Conservation (phyloP, 768 basidiomycete genomes). For the Trametes cubensis region DNA sequence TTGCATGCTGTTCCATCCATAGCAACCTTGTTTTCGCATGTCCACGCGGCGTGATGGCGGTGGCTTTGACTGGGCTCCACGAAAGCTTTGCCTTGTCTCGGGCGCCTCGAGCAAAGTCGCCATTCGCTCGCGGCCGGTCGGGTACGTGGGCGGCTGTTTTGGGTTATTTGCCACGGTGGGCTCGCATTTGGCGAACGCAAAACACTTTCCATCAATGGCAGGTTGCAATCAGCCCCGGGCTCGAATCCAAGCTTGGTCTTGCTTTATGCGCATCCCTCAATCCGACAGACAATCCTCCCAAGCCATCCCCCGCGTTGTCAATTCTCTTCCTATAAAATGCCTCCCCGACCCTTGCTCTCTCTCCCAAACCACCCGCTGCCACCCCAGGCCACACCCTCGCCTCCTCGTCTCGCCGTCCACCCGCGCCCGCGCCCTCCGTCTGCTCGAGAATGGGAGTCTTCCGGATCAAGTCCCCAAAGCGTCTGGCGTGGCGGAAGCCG, state of each 20-base stretch:
- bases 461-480: not conserved
- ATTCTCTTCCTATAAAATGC: constrained; percentile 6
- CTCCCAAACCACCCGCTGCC: constrained; percentile 3
- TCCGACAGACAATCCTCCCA: constrained; percentile 14
- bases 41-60: constrained; percentile 5
- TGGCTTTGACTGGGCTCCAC: not conserved
- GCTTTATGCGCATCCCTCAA: constrained; percentile 11
- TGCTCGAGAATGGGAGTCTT: constrained; percentile 1
- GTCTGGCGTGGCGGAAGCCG: not conserved
- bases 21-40: constrained; percentile 6
- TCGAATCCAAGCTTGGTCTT: constrained; percentile 4
- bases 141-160: constrained; percentile 20
- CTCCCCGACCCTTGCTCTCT: not conserved
- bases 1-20: not conserved
- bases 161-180: constrained; percentile 19
- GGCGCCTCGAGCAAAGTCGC: constrained; percentile 2
- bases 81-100: constrained; percentile 14
- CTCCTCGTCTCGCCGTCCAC: not conserved
- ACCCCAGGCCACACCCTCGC: not conserved
- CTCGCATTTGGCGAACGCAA: constrained; percentile 19
- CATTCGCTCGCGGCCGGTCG: not conserved
- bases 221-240: constrained; percentile 19
- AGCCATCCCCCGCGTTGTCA: not conserved
- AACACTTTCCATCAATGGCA: constrained; percentile 23
- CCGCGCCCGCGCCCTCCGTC: not conserved